Percentiles rank a stretch among this genome's conserved stretches.
Conservation (phyloP, 2,329 filamentous ascomycete genomes). For the Scedosporium minutisporum region DNA sequence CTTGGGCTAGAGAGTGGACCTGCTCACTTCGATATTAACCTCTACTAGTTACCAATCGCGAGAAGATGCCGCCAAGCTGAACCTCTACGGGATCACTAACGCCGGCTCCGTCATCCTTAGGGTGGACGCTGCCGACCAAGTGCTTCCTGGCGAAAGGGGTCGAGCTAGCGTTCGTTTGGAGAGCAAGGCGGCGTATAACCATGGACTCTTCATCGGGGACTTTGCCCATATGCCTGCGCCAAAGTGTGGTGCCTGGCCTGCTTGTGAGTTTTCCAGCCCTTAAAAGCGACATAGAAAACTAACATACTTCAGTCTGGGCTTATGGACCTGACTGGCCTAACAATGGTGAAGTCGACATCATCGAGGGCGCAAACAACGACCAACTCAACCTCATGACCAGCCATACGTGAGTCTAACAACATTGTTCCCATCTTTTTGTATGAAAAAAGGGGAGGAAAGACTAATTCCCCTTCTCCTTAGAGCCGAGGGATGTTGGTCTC, state of each 20-base stretch:
- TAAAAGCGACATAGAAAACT: neutral
- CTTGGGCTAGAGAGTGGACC: too few species aligned
- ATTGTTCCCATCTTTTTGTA: neutral
- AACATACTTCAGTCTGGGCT: conserved; percentile 34
- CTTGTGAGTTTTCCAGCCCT: conserved; percentile 40
- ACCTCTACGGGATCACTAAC: neutral
- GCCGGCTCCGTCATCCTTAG: neutral
- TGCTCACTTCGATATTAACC: too few species aligned
- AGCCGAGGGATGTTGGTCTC: neutral
- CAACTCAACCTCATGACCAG: conserved; percentile 51
- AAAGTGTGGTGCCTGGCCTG: conserved; percentile 64
- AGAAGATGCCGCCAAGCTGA: conserved; percentile 12
- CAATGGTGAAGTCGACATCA: conserved; percentile 59
- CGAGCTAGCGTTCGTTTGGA: conserved; percentile 55
- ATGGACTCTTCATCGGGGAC: conserved; percentile 63
- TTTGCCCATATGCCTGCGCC: conserved; percentile 64
- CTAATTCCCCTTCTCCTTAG: neutral
- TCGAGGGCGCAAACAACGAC: conserved; percentile 59
- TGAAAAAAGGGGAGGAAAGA: neutral
- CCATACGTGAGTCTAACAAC: conserved; percentile 35
- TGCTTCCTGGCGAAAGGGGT: conserved; percentile 27
- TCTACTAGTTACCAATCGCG: conserved; percentile 24
- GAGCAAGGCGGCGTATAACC: conserved; percentile 52
- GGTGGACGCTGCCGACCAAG: conserved; percentile 26
- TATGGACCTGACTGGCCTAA: conserved; percentile 49